Base-by-base conservation (phyloP, 164 flowering plant species). In the Macadamia tetraphylla region DNA sequence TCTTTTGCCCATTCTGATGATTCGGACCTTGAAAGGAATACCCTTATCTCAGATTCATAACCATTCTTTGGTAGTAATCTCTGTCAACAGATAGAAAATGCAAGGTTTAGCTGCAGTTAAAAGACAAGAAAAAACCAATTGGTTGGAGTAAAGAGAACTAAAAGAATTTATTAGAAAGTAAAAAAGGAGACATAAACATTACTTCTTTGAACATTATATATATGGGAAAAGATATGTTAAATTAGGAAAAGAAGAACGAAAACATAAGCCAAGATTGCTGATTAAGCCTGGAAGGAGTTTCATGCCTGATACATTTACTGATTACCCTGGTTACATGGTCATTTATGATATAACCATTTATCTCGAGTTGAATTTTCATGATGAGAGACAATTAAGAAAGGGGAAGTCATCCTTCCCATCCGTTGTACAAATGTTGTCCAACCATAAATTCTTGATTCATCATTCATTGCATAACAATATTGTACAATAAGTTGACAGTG, bases 11-110 rank as follows among this genome's bases (percentile, higher is more conserved):
- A 69, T 32, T 72, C 70, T 52, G 77, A 74, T 63, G 30, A 23
- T 43, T 69, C 68, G n/a, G 75, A 46, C 48, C 73, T 71, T 14
- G 78, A 68, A 6, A 86, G 58, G 17, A 40, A 49, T 61, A 89
- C 55, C 0, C n/a, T 70, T 66, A 78, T 81, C 71, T 75, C 73
- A 63, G 67, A 68, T 67, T 61, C 76, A 15, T 82, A 76, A 15
- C 86, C 85, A 65, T 75, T 80, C 31, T 55, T 74, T 58, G 79
- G 44, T 29, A 93, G 79, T 63, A 90, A 64, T 65, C 78, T 81
- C 97, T 91, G 83, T 58, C 29, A 73, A 52, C 73, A 10, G 58
- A 57, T 10, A 58, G 65, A 31, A 60, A 52, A 56, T 9, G 29
- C 42, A 30, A 31, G 51, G 64, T 9, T 29, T 23, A 67, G 6